Evolutionary conservation across 441 rosid genomes (phyloP), one percentile per base, ranked within the genome.

Genomic region (Viola pubescens): DNA sequence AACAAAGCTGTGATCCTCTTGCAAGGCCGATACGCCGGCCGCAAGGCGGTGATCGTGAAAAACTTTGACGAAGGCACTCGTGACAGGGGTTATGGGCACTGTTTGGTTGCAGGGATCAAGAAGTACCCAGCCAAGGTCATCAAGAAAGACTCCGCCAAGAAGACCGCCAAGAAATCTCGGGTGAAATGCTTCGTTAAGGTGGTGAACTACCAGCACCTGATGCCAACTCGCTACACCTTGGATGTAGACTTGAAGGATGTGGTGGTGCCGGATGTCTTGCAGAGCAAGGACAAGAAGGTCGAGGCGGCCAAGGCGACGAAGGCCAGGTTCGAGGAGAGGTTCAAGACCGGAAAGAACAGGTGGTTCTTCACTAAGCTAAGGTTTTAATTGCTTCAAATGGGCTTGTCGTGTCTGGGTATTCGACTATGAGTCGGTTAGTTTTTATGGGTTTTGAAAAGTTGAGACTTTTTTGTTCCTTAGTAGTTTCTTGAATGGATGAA

Each of bases 281-380:
- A 69, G 65, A 68, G 73, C 0, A 77, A 64, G 53, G 89, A 84
- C 51, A 84, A 79, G 80, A 84, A 84, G 70, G 82, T 84, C 0
- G 37, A 66, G 0, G 81, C 89, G n/a, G 74, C 76, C 0, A 84
- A 81, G 79, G 87, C 77, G 48, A 78, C 80, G 5, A 79, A 84
- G 73, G 66, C 73, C 52, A 73, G 75, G 77, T 72, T 84, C 0
- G 87, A 84, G 67, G 89, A 84, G 60, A 62, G 86, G 69, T 81
- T 83, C 70, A 83, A 79, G 72, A 79, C 84, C 0, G 86, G 89
- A 2, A 83, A 83, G 73, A 83, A 78, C 72, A 65, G 82, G 66
- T 83, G 88, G 88, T 80, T 80, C 69, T 83, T 81, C 44, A 76
- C 86, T n/a, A 83, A 83, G 73, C 81, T 82, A 64, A 80, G 88